Evolutionary conservation across 345 rosid genomes (phyloP), one percentile per base, ranked within the genome.

Genomic region (Ricinus communis): DNA sequence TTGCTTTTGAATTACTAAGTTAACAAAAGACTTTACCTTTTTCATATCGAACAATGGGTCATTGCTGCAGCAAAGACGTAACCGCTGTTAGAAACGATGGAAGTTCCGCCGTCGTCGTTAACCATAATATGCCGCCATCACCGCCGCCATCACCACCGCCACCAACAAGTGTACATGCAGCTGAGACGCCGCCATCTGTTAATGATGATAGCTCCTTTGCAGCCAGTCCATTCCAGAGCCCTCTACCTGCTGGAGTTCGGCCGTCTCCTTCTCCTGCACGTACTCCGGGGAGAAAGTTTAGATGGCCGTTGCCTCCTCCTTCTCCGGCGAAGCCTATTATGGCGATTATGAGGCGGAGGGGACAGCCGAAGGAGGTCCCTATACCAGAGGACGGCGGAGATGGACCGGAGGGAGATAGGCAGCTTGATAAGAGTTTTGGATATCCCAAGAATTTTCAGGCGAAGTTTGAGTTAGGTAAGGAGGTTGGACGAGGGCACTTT

Each of bases 41-140:
- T 49, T 7, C n/a, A 49, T 18, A 53, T 72, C 76, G 68, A 63
- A 64, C 79, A 18, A 93, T 93, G 98, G 95, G 98, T 45, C 96
- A 83, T 71, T 87, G 92, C 83, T 93, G 93, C 81, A 89, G 93
- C 80, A 84, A 85, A 74, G 28, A 21, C 27, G 57, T 4, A 10
- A 0, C 57, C 28, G 77, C 62, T 24, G 83, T 53, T 28, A 66
- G 80, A 68, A 76, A 74, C 76, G 68, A 69, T 21, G 67, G 66
- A 65, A 56, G 50, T 24, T 51, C 65, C 13, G 16, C 50, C 41
- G 58, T 75, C 14, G 66, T 69, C 46, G 76, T 76, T 68, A 63
- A 56, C 61, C 81, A 74, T 18, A 38, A 2, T 4, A 78, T 71
- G n/a, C 76, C 81, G 40, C 79, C 69, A 25, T 75, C 61, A 11